These are phyloP conservation scores for Escovopsis weberi DNA, from an alignment of 2,329 filamentous ascomycete genomes.

Conservation along the genomic window DNA sequence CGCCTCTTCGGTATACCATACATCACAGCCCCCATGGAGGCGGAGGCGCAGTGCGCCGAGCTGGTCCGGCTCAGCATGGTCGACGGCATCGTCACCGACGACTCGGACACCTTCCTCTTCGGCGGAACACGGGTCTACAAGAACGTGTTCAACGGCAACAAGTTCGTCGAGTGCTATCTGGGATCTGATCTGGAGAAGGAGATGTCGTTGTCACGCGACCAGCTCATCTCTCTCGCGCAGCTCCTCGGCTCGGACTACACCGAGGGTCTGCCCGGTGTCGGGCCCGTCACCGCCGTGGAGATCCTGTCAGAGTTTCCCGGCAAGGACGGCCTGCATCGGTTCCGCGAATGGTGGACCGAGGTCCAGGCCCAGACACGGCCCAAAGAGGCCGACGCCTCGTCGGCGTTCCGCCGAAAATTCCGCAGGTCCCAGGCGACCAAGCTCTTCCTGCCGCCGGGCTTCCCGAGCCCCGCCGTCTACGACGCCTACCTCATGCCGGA, in stretches of 20 bases:
- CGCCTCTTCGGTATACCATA: constrained; percentile 88
- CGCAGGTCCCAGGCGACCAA: constrained; percentile 65
- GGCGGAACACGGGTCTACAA: constrained; percentile 95
- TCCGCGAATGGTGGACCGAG: constrained; percentile 75
- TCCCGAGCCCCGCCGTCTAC: constrained; percentile 65
- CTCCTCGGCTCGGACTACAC: constrained; percentile 91
- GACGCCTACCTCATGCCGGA: constrained; percentile 77
- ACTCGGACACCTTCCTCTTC: constrained; percentile 93
- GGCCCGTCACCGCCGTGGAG: constrained; percentile 87
- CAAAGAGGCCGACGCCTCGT: constrained; percentile 44
- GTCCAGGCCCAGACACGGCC: constrained; percentile 56
- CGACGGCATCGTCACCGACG: constrained; percentile 94
- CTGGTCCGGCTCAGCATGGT: constrained; percentile 76
- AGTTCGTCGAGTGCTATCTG: constrained; percentile 94
- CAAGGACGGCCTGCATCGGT: constrained; percentile 48
- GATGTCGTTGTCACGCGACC: constrained; percentile 70
- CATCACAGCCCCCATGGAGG: constrained; percentile 96
- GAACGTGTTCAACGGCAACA: constrained; percentile 99
- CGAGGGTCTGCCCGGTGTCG: constrained; percentile 77
- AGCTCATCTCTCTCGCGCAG: constrained; percentile 81
- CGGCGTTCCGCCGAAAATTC: constrained; percentile 72
- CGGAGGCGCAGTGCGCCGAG: constrained; percentile 92
- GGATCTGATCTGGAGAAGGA: constrained; percentile 73
- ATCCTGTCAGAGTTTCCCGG: constrained; percentile 79
- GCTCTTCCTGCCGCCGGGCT: constrained; percentile 67